phyloP scores from a whole-genome alignment of 2,329 filamentous ascomycete species.

The Claviceps arundinis region DNA sequence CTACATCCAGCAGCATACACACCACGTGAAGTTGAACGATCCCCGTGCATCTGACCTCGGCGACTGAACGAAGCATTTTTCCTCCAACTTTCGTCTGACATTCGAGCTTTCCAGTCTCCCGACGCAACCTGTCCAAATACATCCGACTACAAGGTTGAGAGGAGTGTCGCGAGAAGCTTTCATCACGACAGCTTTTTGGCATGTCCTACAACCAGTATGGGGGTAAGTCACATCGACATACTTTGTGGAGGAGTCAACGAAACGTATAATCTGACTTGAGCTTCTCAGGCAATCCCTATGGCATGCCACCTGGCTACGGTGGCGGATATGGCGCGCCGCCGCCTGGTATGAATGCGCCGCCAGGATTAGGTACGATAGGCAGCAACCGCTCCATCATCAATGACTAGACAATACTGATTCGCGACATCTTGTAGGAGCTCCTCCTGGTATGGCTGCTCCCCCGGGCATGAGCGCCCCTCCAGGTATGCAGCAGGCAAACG shows the following conservation, averaged over 20 bases:
- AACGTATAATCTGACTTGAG: background rate
- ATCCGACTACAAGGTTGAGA: background rate
- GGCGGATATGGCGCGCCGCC: background rate
- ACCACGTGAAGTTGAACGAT: background rate
- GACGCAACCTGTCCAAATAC: background rate
- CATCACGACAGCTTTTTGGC: conserved; percentile 4
- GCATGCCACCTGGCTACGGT: conserved; percentile 24
- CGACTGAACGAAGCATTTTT: background rate
- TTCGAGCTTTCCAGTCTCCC: background rate
- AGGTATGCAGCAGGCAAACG: conserved; percentile 65
- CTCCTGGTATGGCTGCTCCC: conserved; percentile 65
- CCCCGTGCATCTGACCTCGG: background rate
- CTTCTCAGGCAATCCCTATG: conserved; percentile 44
- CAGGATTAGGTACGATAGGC: conserved; percentile 61
- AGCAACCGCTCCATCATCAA: background rate
- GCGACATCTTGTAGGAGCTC: conserved; percentile 40
- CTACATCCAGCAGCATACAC: background rate
- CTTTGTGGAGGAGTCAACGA: background rate
- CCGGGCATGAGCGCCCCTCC: conserved; percentile 71
- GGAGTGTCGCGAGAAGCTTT: background rate
- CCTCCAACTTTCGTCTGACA: background rate
- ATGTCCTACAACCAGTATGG: conserved; percentile 53
- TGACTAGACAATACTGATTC: background rate
- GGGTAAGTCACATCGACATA: conserved; percentile 22
- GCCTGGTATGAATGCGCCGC: conserved; percentile 55